These are phyloP conservation scores for Paecilomyces niveus DNA, from an alignment of 2,329 filamentous ascomycete genomes.

Conservation along the genomic window DNA sequence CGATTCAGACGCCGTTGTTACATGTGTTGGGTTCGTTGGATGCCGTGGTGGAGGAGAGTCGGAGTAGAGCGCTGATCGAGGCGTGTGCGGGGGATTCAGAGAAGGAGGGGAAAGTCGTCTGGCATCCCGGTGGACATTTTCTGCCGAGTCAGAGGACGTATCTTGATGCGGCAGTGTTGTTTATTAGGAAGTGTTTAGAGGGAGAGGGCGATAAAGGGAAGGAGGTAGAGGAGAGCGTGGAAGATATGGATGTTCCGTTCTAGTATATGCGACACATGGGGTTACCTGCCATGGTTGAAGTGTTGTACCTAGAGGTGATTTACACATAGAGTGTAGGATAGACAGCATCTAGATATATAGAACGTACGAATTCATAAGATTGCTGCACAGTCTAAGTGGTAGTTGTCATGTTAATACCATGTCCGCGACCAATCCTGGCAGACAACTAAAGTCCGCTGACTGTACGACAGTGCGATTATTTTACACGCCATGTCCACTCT, in stretches of 20 bases:
- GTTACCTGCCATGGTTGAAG: background rate
- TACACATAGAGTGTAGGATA: background rate
- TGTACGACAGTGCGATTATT: constrained; percentile 23
- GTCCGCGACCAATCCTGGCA: no score
- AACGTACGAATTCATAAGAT: background rate
- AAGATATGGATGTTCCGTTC: constrained; percentile 65
- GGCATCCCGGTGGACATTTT: constrained; percentile 86
- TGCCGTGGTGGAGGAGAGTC: constrained; percentile 74
- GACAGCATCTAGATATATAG: background rate
- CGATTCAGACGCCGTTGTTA: constrained; percentile 67
- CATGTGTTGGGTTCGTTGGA: constrained; percentile 81
- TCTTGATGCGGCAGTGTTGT: constrained; percentile 66
- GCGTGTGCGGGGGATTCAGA: constrained; percentile 52
- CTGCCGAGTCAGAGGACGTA: constrained; percentile 78
- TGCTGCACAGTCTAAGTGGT: background rate
- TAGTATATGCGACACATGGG: constrained; percentile 8
- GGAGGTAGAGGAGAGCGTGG: constrained; percentile 49
- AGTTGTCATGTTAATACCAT: background rate
- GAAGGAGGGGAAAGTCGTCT: constrained; percentile 48
- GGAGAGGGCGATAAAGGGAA: constrained; percentile 23
- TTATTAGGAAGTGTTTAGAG: constrained; percentile 53
- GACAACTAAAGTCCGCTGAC: no score
- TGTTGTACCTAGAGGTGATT: background rate
- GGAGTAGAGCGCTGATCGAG: constrained; percentile 62
- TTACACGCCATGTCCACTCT: constrained; percentile 16